These are phyloP conservation scores for Reticulascus tulasneorum DNA, from an alignment of 2,329 filamentous ascomycete genomes.

Conservation along the genomic window DNA sequence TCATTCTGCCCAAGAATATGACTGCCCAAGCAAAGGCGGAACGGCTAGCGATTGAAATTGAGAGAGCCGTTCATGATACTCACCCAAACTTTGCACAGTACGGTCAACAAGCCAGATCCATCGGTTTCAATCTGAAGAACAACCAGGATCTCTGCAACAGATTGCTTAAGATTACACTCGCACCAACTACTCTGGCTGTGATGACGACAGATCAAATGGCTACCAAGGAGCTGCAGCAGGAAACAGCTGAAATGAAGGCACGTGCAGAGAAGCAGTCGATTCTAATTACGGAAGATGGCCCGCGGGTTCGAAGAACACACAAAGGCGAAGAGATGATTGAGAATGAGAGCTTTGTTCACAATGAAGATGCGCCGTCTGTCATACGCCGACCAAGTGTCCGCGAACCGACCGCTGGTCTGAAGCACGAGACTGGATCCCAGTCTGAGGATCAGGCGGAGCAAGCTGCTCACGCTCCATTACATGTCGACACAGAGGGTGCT, in stretches of 20 bases:
- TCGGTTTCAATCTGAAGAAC: slow-evolving; percentile 84
- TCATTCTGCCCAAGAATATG: slow-evolving; percentile 59
- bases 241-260: slow-evolving; percentile 73
- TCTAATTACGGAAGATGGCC: slow-evolving; percentile 69
- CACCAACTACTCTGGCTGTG: slow-evolving; percentile 71
- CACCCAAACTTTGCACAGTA: slow-evolving; percentile 52
- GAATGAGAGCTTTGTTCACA: slow-evolving; percentile 53
- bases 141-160: slow-evolving; percentile 75
- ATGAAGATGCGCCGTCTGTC: slow-evolving; percentile 29
- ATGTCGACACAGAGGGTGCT: slow-evolving; percentile 33
- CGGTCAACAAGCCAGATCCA: slow-evolving; percentile 63
- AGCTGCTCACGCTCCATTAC: slow-evolving; percentile 31
- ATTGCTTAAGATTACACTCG: slow-evolving; percentile 68
- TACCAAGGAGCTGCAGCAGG: slow-evolving; percentile 79
- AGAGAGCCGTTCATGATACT: slow-evolving; percentile 62
- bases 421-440: slow-evolving; percentile 9
- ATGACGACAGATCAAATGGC: slow-evolving; percentile 92
- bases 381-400: slow-evolving; percentile 29
- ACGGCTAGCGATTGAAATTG: slow-evolving; percentile 72
- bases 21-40: slow-evolving; percentile 63
- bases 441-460: slow-evolving; percentile 17
- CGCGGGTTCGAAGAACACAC: slow-evolving; percentile 82
- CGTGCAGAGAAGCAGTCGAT: slow-evolving; percentile 80
- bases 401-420: slow-evolving; percentile 16
- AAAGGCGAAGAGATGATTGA: slow-evolving; percentile 92